phyloP scores from a whole-genome alignment of 352 stramenopile genomes.

The Pythium apleroticum region DNA sequence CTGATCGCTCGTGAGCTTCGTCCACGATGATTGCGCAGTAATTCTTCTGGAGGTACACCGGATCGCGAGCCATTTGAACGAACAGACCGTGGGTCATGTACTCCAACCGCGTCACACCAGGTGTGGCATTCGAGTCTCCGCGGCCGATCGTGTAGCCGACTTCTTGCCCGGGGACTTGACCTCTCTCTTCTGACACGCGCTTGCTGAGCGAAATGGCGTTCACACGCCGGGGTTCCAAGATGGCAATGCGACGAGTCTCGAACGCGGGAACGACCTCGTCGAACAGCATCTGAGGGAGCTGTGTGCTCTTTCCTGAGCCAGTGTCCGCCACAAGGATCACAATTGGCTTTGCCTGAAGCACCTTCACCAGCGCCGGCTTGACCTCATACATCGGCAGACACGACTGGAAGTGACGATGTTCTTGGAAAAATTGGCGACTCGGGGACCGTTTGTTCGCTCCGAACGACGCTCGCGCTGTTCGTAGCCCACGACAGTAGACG shows the following conservation, averaged over 20 bases:
- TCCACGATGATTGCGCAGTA: slow-evolving; percentile 33
- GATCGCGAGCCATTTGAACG: slow-evolving; percentile 25
- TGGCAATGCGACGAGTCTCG: slow-evolving; percentile 21
- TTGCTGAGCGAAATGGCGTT: slow-evolving; percentile 27
- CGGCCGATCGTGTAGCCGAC: slow-evolving; percentile 32
- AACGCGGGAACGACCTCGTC: slow-evolving; percentile 19
- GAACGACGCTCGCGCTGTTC: too few relatives aligned
- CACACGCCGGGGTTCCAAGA: slow-evolving; percentile 30
- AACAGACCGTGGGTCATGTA: slow-evolving; percentile 35
- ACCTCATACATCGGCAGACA: slow-evolving; percentile 30
- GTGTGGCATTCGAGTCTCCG: slow-evolving; percentile 15
- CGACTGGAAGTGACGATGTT: slow-evolving; percentile 17
- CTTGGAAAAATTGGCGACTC: slow-evolving; percentile 11
- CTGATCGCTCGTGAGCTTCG: slow-evolving; percentile 32
- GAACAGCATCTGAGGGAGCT: slow-evolving; percentile 33
- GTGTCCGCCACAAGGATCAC: slow-evolving; percentile 32
- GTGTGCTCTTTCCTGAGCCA: slow-evolving; percentile 35
- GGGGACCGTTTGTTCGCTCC: neutral
- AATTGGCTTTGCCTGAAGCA: slow-evolving; percentile 11
- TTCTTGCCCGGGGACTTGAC: slow-evolving; percentile 11
- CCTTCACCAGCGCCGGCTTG: slow-evolving; percentile 19
- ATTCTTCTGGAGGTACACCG: slow-evolving; percentile 8
- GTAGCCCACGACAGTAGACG: too few relatives aligned
- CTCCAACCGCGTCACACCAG: slow-evolving; percentile 18
- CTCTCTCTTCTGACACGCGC: slow-evolving; percentile 25